Evolutionary conservation across 2,329 filamentous ascomycete species (phyloP).

Genomic region (Diaporthe vaccinii): DNA sequence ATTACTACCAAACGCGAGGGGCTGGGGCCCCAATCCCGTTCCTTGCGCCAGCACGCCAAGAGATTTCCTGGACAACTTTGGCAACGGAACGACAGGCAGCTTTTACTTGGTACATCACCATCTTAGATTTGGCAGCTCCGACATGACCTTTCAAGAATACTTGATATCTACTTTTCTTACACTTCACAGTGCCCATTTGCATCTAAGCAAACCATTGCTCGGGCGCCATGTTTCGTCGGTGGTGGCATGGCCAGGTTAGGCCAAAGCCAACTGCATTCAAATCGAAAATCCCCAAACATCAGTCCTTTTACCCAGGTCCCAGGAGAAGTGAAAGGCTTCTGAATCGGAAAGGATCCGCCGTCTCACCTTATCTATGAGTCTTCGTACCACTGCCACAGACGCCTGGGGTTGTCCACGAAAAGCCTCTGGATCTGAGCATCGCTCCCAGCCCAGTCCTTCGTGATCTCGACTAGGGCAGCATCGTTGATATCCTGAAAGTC

Average conservation of each 20-base stretch:
- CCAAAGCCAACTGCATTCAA: neutral
- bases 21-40: neutral
- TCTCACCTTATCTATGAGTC: neutral
- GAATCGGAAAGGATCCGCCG: neutral
- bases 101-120: neutral
- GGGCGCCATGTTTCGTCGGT: too few species aligned
- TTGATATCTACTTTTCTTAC: too few species aligned
- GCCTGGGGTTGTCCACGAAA: conserved; percentile 21
- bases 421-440: conserved; percentile 24
- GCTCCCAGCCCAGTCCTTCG: conserved; percentile 19
- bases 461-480: conserved; percentile 11
- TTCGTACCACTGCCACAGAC: conserved; percentile 25
- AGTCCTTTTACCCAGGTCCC: neutral
- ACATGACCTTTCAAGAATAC: too few species aligned
- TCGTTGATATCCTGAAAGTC: conserved; percentile 8
- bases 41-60: neutral
- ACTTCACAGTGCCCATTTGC: too few species aligned
- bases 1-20: neutral
- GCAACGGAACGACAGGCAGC: neutral
- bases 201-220: too few species aligned
- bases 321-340: neutral
- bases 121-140: too few species aligned
- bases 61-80: neutral
- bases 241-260: neutral
- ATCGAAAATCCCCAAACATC: neutral